phyloP scores from a whole-genome alignment of 1,284 basidiomycete species.

The Tylopilus sp. region DNA sequence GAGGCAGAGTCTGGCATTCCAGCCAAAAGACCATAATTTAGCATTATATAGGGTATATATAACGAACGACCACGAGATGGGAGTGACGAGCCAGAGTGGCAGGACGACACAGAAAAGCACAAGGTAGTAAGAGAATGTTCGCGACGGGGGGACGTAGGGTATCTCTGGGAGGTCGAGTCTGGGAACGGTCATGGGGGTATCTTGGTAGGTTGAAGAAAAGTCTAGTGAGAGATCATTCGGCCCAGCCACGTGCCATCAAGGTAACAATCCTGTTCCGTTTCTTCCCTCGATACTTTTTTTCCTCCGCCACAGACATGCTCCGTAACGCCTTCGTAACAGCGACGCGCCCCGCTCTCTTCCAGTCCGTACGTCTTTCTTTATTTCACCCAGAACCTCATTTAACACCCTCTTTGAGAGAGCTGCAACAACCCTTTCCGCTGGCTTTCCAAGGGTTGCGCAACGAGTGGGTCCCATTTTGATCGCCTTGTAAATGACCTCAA shows the following conservation, averaged over 20 bases:
- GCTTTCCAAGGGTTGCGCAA: constrained; percentile 71
- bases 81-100: constrained; percentile 69
- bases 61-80: constrained; percentile 68
- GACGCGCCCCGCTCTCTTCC: constrained; percentile 49
- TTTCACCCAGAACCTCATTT: constrained; percentile 6
- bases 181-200: constrained; percentile 1
- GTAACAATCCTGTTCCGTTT: constrained; percentile 19
- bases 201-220: background rate
- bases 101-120: constrained; percentile 57
- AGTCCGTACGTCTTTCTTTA: constrained; percentile 44
- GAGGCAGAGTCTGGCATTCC: constrained; percentile 40
- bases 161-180: constrained; percentile 39
- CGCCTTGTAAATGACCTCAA: constrained; percentile 10
- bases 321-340: constrained; percentile 60
- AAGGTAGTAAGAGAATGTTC: constrained; percentile 53
- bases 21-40: constrained; percentile 41
- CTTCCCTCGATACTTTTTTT: constrained; percentile 22
- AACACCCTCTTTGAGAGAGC: constrained; percentile 46
- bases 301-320: constrained; percentile 50
- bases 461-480: constrained; percentile 45
- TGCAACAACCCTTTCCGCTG: constrained; percentile 79
- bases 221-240: background rate
- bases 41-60: constrained; percentile 50
- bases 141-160: constrained; percentile 35
- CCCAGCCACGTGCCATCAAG: background rate